Evolutionary conservation across 169 alveolate species (phyloP), one percentile per base, ranked within the genome.

Genomic region (Plasmodium blacklocki): DNA sequence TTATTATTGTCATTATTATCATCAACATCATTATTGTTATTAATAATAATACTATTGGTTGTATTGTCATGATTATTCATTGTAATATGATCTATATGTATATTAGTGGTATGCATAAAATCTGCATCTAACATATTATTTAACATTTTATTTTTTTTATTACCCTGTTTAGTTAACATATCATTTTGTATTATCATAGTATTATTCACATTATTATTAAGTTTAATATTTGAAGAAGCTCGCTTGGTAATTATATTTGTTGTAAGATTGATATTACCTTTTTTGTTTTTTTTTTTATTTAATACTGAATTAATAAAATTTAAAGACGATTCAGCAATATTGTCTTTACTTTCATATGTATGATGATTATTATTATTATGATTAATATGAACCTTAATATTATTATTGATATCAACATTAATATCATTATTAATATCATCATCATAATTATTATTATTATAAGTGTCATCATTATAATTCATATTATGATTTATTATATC

Each of bases 241-340:
- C 43, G 12, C 2, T 49, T 9, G 14, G 14, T 12, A n/a, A 49
- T 71, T 49, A 21, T 71, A 19, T 26, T 26, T 49, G 52, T 49
- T 49, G 18, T 47, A 2, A 71, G 52, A 50, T 11, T 50, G 0
- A 26, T 60, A 19, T 71, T 45, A 49, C 15, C 23, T n/a, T 73
- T 59, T 54, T 73, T 73, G 11, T 52, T 52, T 73, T 73, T 52
- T 7, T 6, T 47, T 21, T 71, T 45, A 52, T 15, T 49, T 71
- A 52, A 19, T 0, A 52, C 47, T 11, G 49, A 50, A 9, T 71
- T 71, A 49, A 71, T 26, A 50, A 71, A 71, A 49, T 45, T 49
- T 0, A 66, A 11, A 71, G 78, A 47, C 0, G 45, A 15, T 23
- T 15, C 78, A 8, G 26, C 78, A 29, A 52, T 50, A n/a, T 26